These are phyloP conservation scores for Epichloe sylvatica DNA, from an alignment of 2,329 filamentous ascomycete genomes.

Conservation along the genomic window DNA sequence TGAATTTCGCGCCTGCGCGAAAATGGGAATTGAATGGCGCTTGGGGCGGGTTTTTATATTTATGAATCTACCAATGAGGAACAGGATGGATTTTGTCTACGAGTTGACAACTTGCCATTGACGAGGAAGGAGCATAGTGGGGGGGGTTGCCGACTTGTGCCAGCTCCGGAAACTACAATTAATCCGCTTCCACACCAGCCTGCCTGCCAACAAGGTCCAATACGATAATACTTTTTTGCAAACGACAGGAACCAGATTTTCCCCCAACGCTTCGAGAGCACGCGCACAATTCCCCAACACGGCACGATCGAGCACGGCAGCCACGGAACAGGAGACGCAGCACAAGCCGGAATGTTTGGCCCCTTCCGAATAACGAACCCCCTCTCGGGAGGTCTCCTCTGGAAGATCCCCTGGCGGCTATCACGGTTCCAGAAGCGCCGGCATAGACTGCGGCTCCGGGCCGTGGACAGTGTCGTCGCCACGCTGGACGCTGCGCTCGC, in stretches of 20 bases:
- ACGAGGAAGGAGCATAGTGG: too few species aligned
- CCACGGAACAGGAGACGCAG: not conserved
- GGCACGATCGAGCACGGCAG: not conserved
- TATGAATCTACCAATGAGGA: too few species aligned
- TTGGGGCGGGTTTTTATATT: not conserved
- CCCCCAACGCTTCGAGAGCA: too few species aligned
- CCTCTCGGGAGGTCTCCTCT: conserved; percentile 68
- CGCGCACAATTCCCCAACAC: too few species aligned
- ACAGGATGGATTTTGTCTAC: too few species aligned
- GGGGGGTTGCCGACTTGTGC: not conserved
- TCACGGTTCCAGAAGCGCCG: conserved; percentile 82
- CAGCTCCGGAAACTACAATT: not conserved
- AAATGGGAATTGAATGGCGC: not conserved
- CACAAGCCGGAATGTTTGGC: conserved; percentile 55
- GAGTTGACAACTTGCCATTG: too few species aligned
- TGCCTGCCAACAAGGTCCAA: too few species aligned
- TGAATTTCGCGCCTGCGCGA: conserved; percentile 11
- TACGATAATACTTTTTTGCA: too few species aligned
- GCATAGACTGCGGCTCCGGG: conserved; percentile 67
- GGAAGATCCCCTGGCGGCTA: conserved; percentile 96
- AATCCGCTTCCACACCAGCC: not conserved
- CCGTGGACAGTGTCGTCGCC: conserved; percentile 76
- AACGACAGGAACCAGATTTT: too few species aligned
- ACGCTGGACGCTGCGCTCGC: conserved; percentile 67
- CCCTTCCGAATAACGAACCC: conserved; percentile 65